Conservation (phyloP, 139 green algal genomes). For the Chlamydomonas sphaeroides region DNA sequence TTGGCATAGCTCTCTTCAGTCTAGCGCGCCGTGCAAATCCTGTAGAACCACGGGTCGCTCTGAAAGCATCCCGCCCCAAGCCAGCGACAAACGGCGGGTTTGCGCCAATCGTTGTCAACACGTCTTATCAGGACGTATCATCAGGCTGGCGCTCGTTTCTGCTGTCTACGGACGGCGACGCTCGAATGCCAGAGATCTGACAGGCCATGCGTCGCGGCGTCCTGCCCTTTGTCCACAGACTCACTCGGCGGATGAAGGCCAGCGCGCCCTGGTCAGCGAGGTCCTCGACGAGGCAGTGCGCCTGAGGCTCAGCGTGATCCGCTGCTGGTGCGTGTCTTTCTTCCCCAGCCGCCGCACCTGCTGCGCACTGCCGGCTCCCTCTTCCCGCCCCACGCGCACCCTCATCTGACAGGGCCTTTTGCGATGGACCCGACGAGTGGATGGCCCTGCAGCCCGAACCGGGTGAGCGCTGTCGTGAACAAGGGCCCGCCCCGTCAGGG, state of each 20-base stretch:
- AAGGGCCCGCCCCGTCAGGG: no score
- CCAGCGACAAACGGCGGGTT: no score
- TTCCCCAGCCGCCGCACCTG: background rate
- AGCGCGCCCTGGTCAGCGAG: constrained; percentile 28
- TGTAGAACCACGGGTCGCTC: background rate
- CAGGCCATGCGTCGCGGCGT: no score
- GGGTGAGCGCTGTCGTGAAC: constrained; percentile 52
- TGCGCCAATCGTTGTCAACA: no score
- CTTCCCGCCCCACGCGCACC: background rate
- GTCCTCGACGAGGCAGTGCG: constrained; percentile 28
- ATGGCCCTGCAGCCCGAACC: constrained; percentile 72
- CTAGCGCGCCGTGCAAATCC: background rate
- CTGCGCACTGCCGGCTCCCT: no score
- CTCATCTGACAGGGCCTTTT: constrained; percentile 50
- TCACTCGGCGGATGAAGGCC: constrained; percentile 28
- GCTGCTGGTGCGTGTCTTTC: background rate
- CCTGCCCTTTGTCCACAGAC: no score
- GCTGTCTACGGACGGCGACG: no score
- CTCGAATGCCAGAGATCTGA: no score
- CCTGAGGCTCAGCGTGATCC: background rate
- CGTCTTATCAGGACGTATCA: no score
- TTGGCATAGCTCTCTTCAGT: background rate
- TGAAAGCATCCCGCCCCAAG: no score
- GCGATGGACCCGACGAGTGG: constrained; percentile 68
- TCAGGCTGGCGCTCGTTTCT: no score